Conservation (phyloP, 2,329 filamentous ascomycete genomes). For the Cryphonectria japonica region DNA sequence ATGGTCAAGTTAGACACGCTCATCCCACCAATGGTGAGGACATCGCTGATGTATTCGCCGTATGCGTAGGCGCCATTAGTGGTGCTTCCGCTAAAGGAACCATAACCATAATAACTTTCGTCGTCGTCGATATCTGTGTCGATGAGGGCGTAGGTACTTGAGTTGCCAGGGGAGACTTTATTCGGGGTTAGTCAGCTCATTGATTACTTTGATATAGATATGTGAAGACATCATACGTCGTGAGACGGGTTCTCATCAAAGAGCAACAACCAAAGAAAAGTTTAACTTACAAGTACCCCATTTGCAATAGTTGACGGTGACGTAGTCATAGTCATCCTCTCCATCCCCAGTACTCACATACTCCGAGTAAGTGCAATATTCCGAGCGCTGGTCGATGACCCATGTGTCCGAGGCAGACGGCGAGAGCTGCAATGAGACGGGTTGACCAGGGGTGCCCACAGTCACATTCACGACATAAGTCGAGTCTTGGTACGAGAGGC, state of each 20-base stretch:
- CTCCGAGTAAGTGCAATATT: conserved; percentile 19
- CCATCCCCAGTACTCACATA: conserved; percentile 13
- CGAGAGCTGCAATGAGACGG: conserved; percentile 35
- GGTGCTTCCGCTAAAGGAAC: conserved; percentile 24
- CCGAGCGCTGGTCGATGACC: conserved; percentile 34
- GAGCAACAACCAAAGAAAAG: background rate
- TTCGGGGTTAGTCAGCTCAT: conserved; percentile 18
- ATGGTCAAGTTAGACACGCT: conserved; percentile 37
- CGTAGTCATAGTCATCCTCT: conserved; percentile 1
- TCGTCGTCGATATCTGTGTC: conserved; percentile 15
- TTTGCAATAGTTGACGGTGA: conserved; percentile 26
- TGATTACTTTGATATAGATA: background rate
- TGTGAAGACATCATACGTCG: background rate
- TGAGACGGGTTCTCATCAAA: background rate
- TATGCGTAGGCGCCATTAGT: conserved; percentile 26
- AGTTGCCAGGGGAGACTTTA: conserved; percentile 30
- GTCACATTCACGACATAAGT: conserved; percentile 35
- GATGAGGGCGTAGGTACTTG: conserved; percentile 32
- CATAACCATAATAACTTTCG: conserved; percentile 8
- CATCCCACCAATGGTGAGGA: conserved; percentile 34
- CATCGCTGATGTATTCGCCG: conserved; percentile 37
- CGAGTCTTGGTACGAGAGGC: conserved; percentile 29
- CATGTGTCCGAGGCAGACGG: conserved; percentile 35
- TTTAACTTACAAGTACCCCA: conserved; percentile 34
- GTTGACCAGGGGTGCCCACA: conserved; percentile 38